Percentiles rank a stretch among this genome's conserved stretches.
These are phyloP conservation scores for Thermoascus crustaceus DNA, from an alignment of 2,329 filamentous ascomycete genomes.

Conservation along the genomic window DNA sequence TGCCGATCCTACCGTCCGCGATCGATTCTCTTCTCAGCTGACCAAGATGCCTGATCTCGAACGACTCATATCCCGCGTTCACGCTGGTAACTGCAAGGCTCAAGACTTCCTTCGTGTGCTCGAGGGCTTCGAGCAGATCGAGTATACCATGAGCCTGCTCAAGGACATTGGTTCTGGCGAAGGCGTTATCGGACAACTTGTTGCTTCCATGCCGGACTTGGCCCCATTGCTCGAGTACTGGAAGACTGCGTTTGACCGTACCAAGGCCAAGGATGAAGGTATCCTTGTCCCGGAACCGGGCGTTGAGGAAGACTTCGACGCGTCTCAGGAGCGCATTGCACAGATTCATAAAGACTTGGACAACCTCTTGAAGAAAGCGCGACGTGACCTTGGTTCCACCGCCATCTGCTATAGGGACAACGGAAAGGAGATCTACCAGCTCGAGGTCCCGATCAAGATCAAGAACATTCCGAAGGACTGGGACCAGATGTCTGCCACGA, in stretches of 20 bases:
- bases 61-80: slow-evolving; percentile 84
- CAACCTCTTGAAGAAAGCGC: slow-evolving; percentile 60
- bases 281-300: slow-evolving; percentile 77
- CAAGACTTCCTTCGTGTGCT: slow-evolving; percentile 90
- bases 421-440: slow-evolving; percentile 94
- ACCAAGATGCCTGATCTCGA: slow-evolving; percentile 91
- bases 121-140: slow-evolving; percentile 95
- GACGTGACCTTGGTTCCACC: slow-evolving; percentile 65
- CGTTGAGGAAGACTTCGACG: slow-evolving; percentile 86
- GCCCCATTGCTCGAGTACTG: slow-evolving; percentile 67
- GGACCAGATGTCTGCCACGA: slow-evolving; percentile 94
- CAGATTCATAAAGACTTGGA: slow-evolving; percentile 66
- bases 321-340: slow-evolving; percentile 68
- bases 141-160: slow-evolving; percentile 81
- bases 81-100: slow-evolving; percentile 80
- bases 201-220: slow-evolving; percentile 79
- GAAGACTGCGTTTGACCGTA: slow-evolving; percentile 85
- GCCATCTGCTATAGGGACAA: slow-evolving; percentile 71
- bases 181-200: slow-evolving; percentile 74
- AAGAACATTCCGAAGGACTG: slow-evolving; percentile 77
- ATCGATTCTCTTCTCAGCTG: slow-evolving; percentile 81
- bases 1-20: slow-evolving; percentile 67
- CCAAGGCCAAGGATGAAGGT: slow-evolving; percentile 68
- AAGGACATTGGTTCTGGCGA: slow-evolving; percentile 65
- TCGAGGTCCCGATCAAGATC: slow-evolving; percentile 77